A percentile compares a stretch with the other conserved stretches of the same genome.
phyloP scores from a whole-genome alignment of 2,329 filamentous ascomycete species.

The Penicillium sp. region DNA sequence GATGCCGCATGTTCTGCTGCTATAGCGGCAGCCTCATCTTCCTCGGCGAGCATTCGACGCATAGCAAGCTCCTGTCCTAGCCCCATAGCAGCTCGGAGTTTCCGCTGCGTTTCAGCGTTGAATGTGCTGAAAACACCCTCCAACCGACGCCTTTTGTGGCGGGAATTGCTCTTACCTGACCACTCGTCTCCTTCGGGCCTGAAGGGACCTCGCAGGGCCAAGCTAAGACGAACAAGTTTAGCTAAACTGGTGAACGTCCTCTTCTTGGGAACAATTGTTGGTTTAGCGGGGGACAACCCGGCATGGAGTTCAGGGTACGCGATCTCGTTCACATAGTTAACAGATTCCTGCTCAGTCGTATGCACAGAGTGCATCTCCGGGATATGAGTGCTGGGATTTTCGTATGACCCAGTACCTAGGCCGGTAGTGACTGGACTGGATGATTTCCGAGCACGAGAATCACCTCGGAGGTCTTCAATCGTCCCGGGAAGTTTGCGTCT shows the following conservation, averaged over 20 bases:
- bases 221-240: conserved; percentile 37
- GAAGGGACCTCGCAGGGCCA: conserved; percentile 38
- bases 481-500: conserved; percentile 26
- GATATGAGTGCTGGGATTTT: not conserved
- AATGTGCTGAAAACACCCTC: conserved; percentile 41
- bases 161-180: conserved; percentile 6
- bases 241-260: conserved; percentile 30
- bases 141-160: conserved; percentile 25
- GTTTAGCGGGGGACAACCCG: conserved; percentile 7
- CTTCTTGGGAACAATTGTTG: conserved; percentile 10
- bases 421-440: conserved; percentile 11
- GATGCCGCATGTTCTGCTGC: conserved; percentile 4
- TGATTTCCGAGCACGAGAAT: conserved; percentile 14
- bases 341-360: not conserved
- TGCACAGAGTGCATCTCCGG: not conserved
- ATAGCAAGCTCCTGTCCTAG: conserved; percentile 46
- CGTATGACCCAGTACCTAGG: not conserved
- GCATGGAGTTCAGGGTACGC: conserved; percentile 17
- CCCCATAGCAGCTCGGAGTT: conserved; percentile 42
- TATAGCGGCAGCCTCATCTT: conserved; percentile 7
- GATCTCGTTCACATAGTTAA: conserved; percentile 2
- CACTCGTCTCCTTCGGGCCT: conserved; percentile 15
- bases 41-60: conserved; percentile 24
- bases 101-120: conserved; percentile 36
- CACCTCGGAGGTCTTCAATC: conserved; percentile 18